Evolutionary conservation across 2,329 filamentous ascomycete species (phyloP).

Genomic region (Atkinsonella hypoxylon): DNA sequence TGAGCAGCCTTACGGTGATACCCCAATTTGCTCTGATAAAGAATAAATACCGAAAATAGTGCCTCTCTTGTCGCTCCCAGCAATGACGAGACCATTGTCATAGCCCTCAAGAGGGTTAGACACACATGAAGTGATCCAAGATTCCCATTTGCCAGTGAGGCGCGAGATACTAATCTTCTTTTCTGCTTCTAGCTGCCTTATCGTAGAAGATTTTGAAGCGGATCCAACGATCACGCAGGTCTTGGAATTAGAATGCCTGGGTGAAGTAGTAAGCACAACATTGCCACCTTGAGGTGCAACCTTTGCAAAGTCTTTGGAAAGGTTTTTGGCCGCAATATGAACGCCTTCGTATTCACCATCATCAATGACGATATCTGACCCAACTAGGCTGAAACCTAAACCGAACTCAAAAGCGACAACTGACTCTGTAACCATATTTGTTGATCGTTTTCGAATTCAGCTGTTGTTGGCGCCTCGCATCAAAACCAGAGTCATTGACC

Average conservation of each 20-base stretch:
- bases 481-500: not conserved
- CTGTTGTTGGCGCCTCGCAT: not conserved
- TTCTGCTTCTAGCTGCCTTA: slow-evolving; percentile 9
- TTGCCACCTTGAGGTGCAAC: slow-evolving; percentile 12
- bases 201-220: slow-evolving; percentile 10
- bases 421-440: slow-evolving; percentile 15
- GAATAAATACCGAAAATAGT: slow-evolving; percentile 49
- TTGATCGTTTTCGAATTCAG: not conserved
- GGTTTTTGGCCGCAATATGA: slow-evolving; percentile 20
- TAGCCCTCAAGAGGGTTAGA: slow-evolving; percentile 30
- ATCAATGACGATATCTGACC: slow-evolving; percentile 19
- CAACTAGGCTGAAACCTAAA: slow-evolving; percentile 16
- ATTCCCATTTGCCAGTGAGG: slow-evolving; percentile 39
- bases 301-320: slow-evolving; percentile 17
- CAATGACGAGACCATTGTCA: slow-evolving; percentile 39
- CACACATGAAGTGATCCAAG: slow-evolving; percentile 37
- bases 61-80: slow-evolving; percentile 46
- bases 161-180: slow-evolving; percentile 12
- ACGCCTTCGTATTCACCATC: slow-evolving; percentile 19
- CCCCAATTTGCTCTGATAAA: slow-evolving; percentile 48
- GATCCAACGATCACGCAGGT: slow-evolving; percentile 15
- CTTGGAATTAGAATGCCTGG: not conserved
- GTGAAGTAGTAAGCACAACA: slow-evolving; percentile 4
- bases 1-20: slow-evolving; percentile 31
- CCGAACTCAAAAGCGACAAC: slow-evolving; percentile 15